phyloP scores from a whole-genome alignment of 257 asterid species.

The Solanum chilense region DNA sequence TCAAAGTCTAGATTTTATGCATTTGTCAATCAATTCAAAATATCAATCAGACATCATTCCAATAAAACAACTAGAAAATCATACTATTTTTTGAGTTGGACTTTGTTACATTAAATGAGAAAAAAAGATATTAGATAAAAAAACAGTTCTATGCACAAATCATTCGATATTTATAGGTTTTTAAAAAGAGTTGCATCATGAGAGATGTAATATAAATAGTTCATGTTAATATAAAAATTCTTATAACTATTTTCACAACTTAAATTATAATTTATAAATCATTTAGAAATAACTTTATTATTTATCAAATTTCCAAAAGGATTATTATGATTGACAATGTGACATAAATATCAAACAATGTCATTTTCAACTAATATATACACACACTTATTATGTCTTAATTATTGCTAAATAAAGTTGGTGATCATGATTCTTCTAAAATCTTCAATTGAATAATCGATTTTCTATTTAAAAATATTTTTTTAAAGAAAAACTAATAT shows the following conservation, averaged over 20 bases:
- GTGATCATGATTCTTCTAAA: neutral
- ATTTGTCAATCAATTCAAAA: neutral
- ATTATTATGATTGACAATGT: neutral
- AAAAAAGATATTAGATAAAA: neutral
- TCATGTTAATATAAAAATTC: accelerated
- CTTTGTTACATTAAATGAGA: neutral
- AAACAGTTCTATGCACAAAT: accelerated
- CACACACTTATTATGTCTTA: neutral
- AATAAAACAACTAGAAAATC: neutral
- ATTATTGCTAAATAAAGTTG: neutral
- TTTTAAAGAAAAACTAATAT: neutral
- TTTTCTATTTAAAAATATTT: neutral
- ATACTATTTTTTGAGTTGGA: neutral
- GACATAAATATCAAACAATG: neutral
- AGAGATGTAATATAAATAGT: accelerated
- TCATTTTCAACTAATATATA: neutral
- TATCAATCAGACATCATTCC: neutral
- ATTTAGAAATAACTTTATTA: too few relatives aligned
- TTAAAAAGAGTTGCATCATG: neutral
- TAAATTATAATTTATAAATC: neutral
- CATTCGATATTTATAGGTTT: accelerated
- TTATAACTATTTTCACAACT: neutral
- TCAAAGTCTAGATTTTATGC: neutral
- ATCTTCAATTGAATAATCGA: neutral
- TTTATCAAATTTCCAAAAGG: too few relatives aligned